Evolutionary conservation across 768 basidiomycete species (phyloP), one percentile per base, ranked within the genome.

Genomic region (Lepiota brunneoincarnata): DNA sequence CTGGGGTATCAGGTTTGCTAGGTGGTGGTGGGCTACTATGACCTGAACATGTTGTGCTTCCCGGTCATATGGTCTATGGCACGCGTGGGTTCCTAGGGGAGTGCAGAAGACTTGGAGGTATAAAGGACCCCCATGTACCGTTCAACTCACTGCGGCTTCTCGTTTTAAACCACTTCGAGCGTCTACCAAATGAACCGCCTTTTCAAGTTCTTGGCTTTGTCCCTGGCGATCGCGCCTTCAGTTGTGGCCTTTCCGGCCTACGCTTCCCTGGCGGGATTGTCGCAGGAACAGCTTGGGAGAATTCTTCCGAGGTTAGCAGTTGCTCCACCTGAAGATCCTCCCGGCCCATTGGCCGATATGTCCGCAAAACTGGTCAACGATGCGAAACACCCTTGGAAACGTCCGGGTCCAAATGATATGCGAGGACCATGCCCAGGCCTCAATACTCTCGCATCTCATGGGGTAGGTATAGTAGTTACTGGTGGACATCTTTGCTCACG

Each of bases 341-440:
- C 56, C 1, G 51, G 46, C n/a, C 55, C 54, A 1, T 48, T 53
- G 12, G 47, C 54, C 4, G 54, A 60, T 39, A 60, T 57, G 7
- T 59, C 56, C 6, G 11, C 55, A 9, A 63, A 61, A 41, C 57
- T 63, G 2, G 58, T 63, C 49, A 47, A 63, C 37, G 62, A 63
- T 48, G 23, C 20, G n/a, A 48, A 15, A 17, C 62, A 63, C 39
- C 58, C 60, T 15, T 61, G 55, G 51, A 53, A n/a, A 28, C 49
- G 60, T 10, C 45, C 44, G 2, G 23, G 21, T 4, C 51, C 51
- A 5, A 49, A 41, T 1, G 62, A 59, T 20, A 53, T 59, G 38
- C 52, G 61, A 10, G 61, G 61, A 10, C 61, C 61, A 15, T 61
- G 61, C 28, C 61, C 61, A n/a, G 61, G 61, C 12, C 44, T 61